Conservation (phyloP, 305 asterid genomes). For the Solanum hybrid region DNA sequence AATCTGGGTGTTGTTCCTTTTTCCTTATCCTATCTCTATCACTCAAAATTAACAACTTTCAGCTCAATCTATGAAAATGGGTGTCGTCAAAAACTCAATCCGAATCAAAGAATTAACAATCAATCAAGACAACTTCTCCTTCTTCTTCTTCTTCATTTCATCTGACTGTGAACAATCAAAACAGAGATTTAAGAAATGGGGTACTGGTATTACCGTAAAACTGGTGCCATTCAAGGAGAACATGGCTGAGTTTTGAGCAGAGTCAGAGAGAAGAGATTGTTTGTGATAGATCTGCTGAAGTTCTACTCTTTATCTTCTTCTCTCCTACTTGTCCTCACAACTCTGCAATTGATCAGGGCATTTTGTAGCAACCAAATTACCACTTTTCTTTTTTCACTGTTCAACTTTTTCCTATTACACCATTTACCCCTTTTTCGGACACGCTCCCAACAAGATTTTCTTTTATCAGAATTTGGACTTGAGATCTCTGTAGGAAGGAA, state of each 20-base stretch:
- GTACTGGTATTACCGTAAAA: constrained; percentile 30
- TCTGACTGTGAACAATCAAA: not conserved
- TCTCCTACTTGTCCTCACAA: constrained; percentile 6
- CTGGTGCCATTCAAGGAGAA: constrained; percentile 46
- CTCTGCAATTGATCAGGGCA: constrained; percentile 5
- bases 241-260: constrained; percentile 26
- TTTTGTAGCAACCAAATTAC: not conserved
- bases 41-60: not conserved
- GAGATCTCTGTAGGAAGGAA: not conserved
- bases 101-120: not conserved
- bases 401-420: not conserved
- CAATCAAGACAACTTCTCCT: not conserved
- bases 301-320: not conserved
- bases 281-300: not conserved
- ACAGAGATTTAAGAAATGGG: not conserved
- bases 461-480: accelerated
- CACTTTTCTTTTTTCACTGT: not conserved
- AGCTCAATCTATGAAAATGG: constrained; percentile 4
- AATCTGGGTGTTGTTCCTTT: not conserved
- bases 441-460: not conserved
- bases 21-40: not conserved
- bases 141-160: not conserved
- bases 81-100: not conserved
- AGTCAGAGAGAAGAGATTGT: not conserved
- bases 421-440: not conserved